Base-by-base conservation (phyloP, 2,329 filamentous ascomycete species). In the Xylaria sp. region DNA sequence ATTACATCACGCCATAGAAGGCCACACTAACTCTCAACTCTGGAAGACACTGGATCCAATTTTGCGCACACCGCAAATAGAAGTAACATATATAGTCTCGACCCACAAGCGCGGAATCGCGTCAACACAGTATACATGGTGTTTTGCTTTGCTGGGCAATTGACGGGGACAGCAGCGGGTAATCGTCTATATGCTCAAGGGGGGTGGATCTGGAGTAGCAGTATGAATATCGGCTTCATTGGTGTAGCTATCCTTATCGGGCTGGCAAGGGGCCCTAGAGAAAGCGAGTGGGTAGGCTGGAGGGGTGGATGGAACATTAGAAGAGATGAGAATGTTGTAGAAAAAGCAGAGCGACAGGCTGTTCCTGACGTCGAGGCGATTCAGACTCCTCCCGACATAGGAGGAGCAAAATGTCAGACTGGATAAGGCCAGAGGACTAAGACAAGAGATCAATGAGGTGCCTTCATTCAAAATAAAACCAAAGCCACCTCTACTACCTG, bases 91-190 rank as follows among this genome's bases (percentile, higher is more conserved):
- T 94, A 92, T 72, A 79, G 82, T 1, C 88, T 95, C 25, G 90
- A 91, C 60, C 89, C 92, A 0, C 89, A 87, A 66, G 89, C 89
- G 0, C 81, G 91, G 4, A 96, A 94, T 78, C 80, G 92, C 3
- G 86, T 95, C 27, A 96, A 96, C 75, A 94, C 92, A 0, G 91
- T 89, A 0, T 96, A 93, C 74, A 96, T 95, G 92, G 84, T 94
- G 0, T 84, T 85, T 7, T 88, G 87, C 0, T 95, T 95, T 73
- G 88, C 86, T 31, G 92, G 92, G 0, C 92, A 96, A 33, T 72
- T 96, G 53, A 89, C 89, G 1, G 92, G 92, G 0, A 90, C 89
- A 0, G 83, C 86, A 1, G 86, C 87, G 4, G 86, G 87, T 0
- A 87, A 86, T 68, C 77, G 81, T 20, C 74, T 87, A 1, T 87